Conservation (phyloP, 805 yeast genomes). For the Pichia cabralensis region DNA sequence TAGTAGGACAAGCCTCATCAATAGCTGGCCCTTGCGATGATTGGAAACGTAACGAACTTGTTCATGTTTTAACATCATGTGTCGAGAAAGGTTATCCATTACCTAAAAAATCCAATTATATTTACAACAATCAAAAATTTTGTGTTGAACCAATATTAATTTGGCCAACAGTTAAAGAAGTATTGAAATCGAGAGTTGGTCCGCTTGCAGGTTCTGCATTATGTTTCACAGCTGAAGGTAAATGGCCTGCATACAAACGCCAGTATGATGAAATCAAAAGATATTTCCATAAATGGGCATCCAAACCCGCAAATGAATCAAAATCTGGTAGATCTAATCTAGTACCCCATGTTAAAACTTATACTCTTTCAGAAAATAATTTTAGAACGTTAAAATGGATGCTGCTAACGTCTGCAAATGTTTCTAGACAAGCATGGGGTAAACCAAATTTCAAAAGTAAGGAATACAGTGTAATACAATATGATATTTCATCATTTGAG, state of each 20-base stretch:
- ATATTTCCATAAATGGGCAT: constrained; percentile 37
- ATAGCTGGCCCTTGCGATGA: constrained; percentile 36
- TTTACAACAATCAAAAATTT: constrained; percentile 5
- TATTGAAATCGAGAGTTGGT: constrained; percentile 13
- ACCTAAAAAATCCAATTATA: constrained; percentile 12
- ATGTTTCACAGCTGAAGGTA: constrained; percentile 13
- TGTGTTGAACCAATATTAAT: constrained; percentile 21
- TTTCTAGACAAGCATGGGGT: constrained; percentile 82
- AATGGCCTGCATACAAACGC: constrained; percentile 16
- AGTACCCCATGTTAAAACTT: constrained; percentile 58
- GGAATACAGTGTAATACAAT: constrained; percentile 18
- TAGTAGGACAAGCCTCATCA: constrained; percentile 38
- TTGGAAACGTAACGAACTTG: constrained; percentile 29
- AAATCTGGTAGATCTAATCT: constrained; percentile 19
- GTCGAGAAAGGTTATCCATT: constrained; percentile 24
- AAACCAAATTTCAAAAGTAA: too few relatives aligned
- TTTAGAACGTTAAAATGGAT: constrained; percentile 54
- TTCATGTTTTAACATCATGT: constrained; percentile 39
- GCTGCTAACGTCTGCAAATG: constrained; percentile 62
- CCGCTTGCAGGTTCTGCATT: constrained; percentile 24
- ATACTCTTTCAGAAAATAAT: constrained; percentile 42
- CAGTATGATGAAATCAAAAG: constrained; percentile 36
- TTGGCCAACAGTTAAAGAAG: constrained; percentile 26
- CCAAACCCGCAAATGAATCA: constrained; percentile 10
- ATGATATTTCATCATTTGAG: constrained; percentile 37